Conservation (phyloP, 129 eudicot species). For the Cynara cardunculus region DNA sequence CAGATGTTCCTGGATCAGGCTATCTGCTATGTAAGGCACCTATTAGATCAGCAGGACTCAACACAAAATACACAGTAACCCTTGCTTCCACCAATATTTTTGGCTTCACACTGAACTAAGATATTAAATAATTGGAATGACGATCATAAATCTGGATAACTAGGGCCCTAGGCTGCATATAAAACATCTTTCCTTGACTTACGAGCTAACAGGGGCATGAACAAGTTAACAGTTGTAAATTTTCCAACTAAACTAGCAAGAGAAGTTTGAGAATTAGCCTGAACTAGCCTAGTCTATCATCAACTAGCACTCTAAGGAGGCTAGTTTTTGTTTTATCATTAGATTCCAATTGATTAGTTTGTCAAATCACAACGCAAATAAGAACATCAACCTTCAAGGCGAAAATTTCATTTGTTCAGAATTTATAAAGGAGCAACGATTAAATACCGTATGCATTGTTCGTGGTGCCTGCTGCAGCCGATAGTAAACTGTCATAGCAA, state of each 20-base stretch:
- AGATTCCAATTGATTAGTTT: not conserved
- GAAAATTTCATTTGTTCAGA: not conserved
- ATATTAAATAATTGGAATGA: not conserved
- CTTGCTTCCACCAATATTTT: not conserved
- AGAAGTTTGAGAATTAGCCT: not conserved
- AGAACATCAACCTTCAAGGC: not conserved
- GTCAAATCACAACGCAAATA: not conserved
- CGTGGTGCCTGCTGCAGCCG: slow-evolving; percentile 83
- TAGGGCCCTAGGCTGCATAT: not conserved
- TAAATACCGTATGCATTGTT: slow-evolving; percentile 76
- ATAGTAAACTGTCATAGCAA: slow-evolving; percentile 80
- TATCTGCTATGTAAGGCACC: not conserved
- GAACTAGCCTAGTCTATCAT: not conserved
- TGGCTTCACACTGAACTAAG: not conserved
- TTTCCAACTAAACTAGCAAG: not conserved
- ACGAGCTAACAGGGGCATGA: not conserved
- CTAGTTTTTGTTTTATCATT: not conserved
- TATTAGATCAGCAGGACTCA: not conserved
- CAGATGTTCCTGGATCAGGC: not conserved
- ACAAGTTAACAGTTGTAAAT: not conserved
- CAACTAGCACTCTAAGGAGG: not conserved
- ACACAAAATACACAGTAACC: not conserved
- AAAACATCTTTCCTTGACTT: not conserved
- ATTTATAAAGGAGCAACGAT: not conserved
- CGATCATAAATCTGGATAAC: not conserved